These are phyloP conservation scores for Skeletonema potamos DNA, from an alignment of 108 stramenopile species.

Conservation along the genomic window DNA sequence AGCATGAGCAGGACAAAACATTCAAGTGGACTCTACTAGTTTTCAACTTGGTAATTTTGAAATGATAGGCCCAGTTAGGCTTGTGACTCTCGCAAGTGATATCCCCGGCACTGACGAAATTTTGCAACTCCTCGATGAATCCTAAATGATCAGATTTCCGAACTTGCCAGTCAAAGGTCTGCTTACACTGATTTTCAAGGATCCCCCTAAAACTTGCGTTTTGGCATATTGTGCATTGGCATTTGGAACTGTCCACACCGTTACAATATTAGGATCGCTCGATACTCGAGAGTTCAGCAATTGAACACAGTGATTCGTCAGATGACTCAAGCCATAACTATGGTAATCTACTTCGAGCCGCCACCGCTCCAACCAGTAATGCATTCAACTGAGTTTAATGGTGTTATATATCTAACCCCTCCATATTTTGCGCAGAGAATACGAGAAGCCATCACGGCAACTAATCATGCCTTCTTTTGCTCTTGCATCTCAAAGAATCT, in stretches of 20 bases:
- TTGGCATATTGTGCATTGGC: not conserved
- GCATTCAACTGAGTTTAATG: too few species aligned
- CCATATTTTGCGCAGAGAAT: too few species aligned
- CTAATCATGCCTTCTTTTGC: not conserved
- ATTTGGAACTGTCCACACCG: not conserved
- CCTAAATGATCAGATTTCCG: not conserved
- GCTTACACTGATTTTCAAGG: slow-evolving; percentile 6
- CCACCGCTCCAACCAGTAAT: too few species aligned
- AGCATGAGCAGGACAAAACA: not conserved
- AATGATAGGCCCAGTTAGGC: not conserved
- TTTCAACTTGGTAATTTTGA: slow-evolving; percentile 17
- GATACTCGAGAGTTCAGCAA: not conserved
- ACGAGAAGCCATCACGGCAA: not conserved
- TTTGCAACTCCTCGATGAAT: not conserved
- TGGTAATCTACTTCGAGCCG: too few species aligned
- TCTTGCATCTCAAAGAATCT: not conserved
- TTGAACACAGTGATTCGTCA: not conserved
- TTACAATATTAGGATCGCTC: not conserved
- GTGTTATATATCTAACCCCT: too few species aligned
- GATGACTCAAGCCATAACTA: not conserved
- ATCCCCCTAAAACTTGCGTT: not conserved
- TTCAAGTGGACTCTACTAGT: not conserved
- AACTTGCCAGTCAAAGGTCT: not conserved
- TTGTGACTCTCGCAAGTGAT: not conserved
- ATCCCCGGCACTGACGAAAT: not conserved